Evolutionary conservation across 345 rosid genomes (phyloP), one percentile per base, ranked within the genome.

Genomic region (Kandelia obovata): DNA sequence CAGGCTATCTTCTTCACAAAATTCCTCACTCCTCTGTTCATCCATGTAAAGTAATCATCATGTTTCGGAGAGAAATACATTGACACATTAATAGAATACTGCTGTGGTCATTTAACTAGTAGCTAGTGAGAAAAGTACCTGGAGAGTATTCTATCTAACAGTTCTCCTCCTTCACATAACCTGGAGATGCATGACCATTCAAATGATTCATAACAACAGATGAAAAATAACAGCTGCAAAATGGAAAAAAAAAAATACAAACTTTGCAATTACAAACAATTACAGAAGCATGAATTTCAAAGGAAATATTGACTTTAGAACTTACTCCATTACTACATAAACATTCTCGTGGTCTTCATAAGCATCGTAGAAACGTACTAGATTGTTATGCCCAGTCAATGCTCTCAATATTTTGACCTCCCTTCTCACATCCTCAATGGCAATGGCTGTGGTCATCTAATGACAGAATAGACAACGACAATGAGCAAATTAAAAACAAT

Each of bases 141-240:
- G n/a, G 98, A 83, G 74, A 95, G 97, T 77, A 95, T 95, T 81
- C 94, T 92, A 83, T 95, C 99, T 68, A 95, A 72, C 59, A 95
- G 98, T 79, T 95, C 99, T 57, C 99, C 99, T 65, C 99, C 99
- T 86, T 88, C 96, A 75, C 99, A 95, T 72, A 92, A 74, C 84
- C 99, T 95, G 82, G 66, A 64, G 61, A 59, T 62, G n/a, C 67
- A 67, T 49, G 26, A 66, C 26, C 57, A 21, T 61, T 25, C 21
- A 61, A 55, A 66, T 16, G 57, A 57, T 9, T 19, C 46, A 57
- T 39, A 27, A 39, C 0, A 51, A 62, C 37, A 3, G 17, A 69
- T 30, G 64, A 37, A 47, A 47, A 26, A 13, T 5, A 52, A 17
- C 16, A 61, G 16, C 30, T 0, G 53, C 7, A 13, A 57, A 47